phyloP scores from a whole-genome alignment of 75 land plant genomes.

The Sequoiadendron giganteum region DNA sequence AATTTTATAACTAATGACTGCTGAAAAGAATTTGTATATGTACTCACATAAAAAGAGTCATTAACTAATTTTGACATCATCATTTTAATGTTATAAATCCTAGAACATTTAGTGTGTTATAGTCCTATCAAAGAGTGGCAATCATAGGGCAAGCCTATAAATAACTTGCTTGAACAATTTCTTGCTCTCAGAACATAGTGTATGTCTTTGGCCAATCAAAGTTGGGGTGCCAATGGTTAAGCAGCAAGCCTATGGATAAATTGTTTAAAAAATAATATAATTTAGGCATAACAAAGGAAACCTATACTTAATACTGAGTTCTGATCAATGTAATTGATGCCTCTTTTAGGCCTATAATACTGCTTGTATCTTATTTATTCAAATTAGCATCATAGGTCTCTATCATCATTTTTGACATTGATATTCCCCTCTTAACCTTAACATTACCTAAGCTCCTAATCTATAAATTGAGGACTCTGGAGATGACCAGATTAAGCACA shows the following conservation, averaged over 20 bases:
- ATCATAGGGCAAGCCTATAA: background rate
- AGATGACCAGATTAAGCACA: background rate
- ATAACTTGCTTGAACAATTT: background rate
- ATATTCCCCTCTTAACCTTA: background rate
- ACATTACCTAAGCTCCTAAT: no score
- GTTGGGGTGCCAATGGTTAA: background rate
- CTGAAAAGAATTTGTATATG: background rate
- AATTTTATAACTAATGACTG: background rate
- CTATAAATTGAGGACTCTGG: background rate
- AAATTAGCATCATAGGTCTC: background rate
- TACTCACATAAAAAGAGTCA: background rate
- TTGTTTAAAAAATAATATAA: background rate
- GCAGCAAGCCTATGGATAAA: background rate
- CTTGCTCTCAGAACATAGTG: background rate
- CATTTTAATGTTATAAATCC: background rate
- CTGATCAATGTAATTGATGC: background rate
- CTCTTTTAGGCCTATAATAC: background rate
- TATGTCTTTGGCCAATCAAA: background rate
- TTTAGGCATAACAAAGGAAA: background rate
- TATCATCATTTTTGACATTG: background rate
- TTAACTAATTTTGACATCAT: background rate
- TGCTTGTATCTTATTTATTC: background rate
- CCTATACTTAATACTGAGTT: no score
- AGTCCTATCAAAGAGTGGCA: background rate
- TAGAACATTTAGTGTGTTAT: background rate